Percentiles rank a stretch among this genome's conserved stretches.
phyloP scores from a whole-genome alignment of 768 basidiomycete species.

The Pleurotus tuber-regium region DNA sequence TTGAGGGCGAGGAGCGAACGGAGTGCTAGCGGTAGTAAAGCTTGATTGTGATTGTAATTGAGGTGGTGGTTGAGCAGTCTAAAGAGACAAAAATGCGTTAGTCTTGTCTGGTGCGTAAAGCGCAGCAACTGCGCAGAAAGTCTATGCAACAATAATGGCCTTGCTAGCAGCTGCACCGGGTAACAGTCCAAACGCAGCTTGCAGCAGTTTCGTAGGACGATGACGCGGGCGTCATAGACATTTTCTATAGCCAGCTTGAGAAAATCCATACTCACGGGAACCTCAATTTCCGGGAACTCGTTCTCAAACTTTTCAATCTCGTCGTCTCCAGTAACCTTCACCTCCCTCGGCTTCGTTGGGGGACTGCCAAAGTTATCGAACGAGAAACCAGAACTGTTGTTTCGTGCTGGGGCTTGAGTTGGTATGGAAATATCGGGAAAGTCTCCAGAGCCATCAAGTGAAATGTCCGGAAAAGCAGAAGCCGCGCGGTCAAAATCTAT shows the following conservation, averaged over 20 bases:
- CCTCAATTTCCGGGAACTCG: slow-evolving; percentile 80
- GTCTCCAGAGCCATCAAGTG: slow-evolving; percentile 64
- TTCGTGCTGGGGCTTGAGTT: slow-evolving; percentile 28
- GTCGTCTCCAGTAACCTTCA: slow-evolving; percentile 83
- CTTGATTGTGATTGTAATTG: slow-evolving; percentile 32
- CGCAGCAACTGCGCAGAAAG: not conserved
- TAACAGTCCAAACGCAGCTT: not conserved
- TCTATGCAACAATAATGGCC: too few relatives aligned
- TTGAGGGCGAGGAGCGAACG: slow-evolving; percentile 79
- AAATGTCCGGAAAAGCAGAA: slow-evolving; percentile 83
- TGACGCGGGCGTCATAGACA: too few relatives aligned
- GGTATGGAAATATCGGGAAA: slow-evolving; percentile 40
- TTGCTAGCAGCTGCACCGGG: too few relatives aligned
- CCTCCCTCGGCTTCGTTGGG: slow-evolving; percentile 44
- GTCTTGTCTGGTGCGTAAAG: not conserved
- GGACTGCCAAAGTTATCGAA: slow-evolving; percentile 64
- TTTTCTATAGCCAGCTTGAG: not conserved
- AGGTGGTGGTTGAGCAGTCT: slow-evolving; percentile 14
- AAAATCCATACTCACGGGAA: slow-evolving; percentile 30
- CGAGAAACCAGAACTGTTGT: slow-evolving; percentile 48
- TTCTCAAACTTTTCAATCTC: slow-evolving; percentile 84
- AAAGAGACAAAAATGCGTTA: not conserved
- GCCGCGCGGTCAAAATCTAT: slow-evolving; percentile 84
- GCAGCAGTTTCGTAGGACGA: too few relatives aligned
- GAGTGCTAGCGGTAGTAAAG: slow-evolving; percentile 38